Conservation (phyloP, 2,329 filamentous ascomycete species). For the Pseudogymnoascus sp. region DNA sequence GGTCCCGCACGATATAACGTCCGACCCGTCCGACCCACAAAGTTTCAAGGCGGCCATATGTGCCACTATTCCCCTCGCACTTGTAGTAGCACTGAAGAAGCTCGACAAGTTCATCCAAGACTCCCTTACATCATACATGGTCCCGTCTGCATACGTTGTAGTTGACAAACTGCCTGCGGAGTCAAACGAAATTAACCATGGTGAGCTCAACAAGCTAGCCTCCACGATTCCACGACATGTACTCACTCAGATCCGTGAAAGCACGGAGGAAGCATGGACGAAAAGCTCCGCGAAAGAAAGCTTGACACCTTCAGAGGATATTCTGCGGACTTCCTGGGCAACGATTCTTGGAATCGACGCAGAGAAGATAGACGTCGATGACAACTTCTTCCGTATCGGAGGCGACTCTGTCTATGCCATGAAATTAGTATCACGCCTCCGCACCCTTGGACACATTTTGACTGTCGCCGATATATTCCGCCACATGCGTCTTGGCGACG, state of each 20-base stretch:
- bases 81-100: conserved; percentile 33
- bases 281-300: conserved; percentile 24
- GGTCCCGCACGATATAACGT: conserved; percentile 17
- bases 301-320: conserved; percentile 31
- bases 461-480: conserved; percentile 38
- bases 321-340: conserved; percentile 29
- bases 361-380: conserved; percentile 26
- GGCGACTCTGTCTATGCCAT: conserved; percentile 34
- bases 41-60: conserved; percentile 21
- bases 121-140: conserved; percentile 41
- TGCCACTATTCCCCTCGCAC: conserved; percentile 20
- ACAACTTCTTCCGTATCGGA: conserved; percentile 35
- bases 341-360: conserved; percentile 23
- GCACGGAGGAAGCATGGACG: conserved; percentile 30
- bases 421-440: conserved; percentile 38
- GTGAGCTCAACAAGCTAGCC: conserved; percentile 27
- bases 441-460: conserved; percentile 26
- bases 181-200: conserved; percentile 28
- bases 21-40: conserved; percentile 10
- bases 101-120: conserved; percentile 36
- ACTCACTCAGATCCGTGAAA: conserved; percentile 21
- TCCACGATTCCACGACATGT: conserved; percentile 21
- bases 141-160: conserved; percentile 38
- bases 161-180: conserved; percentile 32
- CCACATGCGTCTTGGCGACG: conserved; percentile 23